Base-by-base conservation (phyloP, 176 grass and related monocot species). In the Carex scoparia region DNA sequence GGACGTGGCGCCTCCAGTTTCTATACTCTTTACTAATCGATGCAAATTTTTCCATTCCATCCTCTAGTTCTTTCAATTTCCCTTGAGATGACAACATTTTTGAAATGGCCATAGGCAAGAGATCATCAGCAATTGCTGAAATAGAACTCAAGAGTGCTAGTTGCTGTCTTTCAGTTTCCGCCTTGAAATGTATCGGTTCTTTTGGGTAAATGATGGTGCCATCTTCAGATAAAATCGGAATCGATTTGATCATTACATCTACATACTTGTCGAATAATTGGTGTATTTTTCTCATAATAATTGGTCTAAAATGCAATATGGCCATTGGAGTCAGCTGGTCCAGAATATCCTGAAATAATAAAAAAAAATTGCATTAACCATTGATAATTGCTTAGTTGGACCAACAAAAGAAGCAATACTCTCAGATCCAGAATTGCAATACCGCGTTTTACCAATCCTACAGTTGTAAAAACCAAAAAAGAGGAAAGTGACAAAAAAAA, bases 231-330 rank as follows among this genome's bases (percentile, higher is more conserved):
- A 54, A 54, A 76, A 11, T 76, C 0, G 37, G 59, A 53, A 82
- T 65, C 7, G 61, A 19, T 66, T 82, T 66, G 19, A 19, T 65
- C 63, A 82, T 65, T 67, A 30, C 61, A 19, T 67, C 38, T 5
- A 82, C 63, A 27, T 49, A 82, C 44, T 82, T 66, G 19, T 82
- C n/a, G 4, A 67, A 82, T 82, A 82, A 82, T 53, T 31, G 40
- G n/a, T 82, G 40, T 28, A 40, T 67, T 82, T 82, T 82, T 53
- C 80, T 67, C 80, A 82, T 66, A 49, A 82, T 67, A 65, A 82
- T 66, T 66, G 61, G 80, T 82, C 80, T n/a, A 64, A 49, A 82
- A 82, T 82, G 33, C 23, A 82, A 28, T 23, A 64, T 51, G 10
- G 61, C 61, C 61, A 82, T 82, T 18, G 80, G 80, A 48, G 80